Evolutionary conservation across 371 early-diverging fungal genomes (phyloP).

Genomic region (Syncephalastrum racemosum): DNA sequence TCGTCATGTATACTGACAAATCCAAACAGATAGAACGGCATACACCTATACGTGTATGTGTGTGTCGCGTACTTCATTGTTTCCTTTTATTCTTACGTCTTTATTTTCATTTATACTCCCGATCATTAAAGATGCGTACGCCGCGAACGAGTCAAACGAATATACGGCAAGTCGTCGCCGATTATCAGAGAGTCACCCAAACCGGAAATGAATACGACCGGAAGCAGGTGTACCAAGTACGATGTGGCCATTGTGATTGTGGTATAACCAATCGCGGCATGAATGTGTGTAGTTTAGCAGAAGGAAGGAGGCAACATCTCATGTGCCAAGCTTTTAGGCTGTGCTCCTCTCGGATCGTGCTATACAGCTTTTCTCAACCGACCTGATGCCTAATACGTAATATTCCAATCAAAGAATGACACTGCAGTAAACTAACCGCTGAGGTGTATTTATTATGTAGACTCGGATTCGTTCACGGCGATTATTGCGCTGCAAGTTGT

Average conservation of each 20-base stretch:
- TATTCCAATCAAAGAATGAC: background rate
- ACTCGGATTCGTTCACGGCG: conserved; percentile 36
- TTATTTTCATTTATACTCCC: too few relatives aligned
- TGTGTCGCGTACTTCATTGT: too few relatives aligned
- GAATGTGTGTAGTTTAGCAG: conserved; percentile 27
- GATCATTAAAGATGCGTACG: too few relatives aligned
- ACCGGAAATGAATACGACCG: conserved; percentile 29
- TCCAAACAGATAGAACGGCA: too few relatives aligned
- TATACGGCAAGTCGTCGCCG: conserved; percentile 20
- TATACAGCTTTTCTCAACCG: conserved; percentile 38
- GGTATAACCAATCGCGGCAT: conserved; percentile 40
- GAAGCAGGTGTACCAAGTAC: conserved; percentile 39
- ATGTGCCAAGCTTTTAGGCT: conserved; percentile 22
- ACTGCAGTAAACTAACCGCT: background rate
- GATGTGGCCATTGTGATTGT: conserved; percentile 32
- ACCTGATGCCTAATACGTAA: conserved; percentile 42
- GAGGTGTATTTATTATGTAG: conserved; percentile 13
- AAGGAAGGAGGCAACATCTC: background rate
- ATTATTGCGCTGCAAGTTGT: conserved; percentile 42
- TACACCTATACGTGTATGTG: too few relatives aligned
- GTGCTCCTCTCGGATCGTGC: conserved; percentile 36
- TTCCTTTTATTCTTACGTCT: too few relatives aligned
- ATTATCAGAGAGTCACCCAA: conserved; percentile 28
- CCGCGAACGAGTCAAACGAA: too few relatives aligned
- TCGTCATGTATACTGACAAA: too few relatives aligned